A percentile compares a stretch with the other conserved stretches of the same genome.
These are phyloP conservation scores for Tritrichomonas musculus DNA, from an alignment of 208 protist genomes.

Conservation along the genomic window DNA sequence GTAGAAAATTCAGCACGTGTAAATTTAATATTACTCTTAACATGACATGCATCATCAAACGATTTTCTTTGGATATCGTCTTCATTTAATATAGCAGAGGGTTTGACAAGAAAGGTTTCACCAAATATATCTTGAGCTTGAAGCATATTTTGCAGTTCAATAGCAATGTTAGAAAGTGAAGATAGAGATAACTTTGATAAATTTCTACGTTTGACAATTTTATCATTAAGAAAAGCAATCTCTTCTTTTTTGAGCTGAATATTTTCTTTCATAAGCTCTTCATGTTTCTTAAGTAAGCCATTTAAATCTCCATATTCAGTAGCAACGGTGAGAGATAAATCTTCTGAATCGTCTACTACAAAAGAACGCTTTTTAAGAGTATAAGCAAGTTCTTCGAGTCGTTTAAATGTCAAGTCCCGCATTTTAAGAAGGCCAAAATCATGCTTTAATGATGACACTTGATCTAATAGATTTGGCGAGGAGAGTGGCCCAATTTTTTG, in stretches of 20 bases:
- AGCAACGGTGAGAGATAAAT: background rate
- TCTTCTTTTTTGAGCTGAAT: background rate
- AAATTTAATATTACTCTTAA: background rate
- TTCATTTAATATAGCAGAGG: no score
- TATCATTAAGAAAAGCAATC: background rate
- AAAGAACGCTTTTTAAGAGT: background rate
- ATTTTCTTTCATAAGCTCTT: background rate
- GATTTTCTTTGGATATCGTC: background rate
- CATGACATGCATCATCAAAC: conserved; percentile 5
- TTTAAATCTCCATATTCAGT: background rate
- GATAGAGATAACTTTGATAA: background rate
- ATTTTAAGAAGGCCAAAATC: background rate
- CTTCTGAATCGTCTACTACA: background rate
- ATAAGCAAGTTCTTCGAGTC: conserved; percentile 12
- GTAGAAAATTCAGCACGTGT: background rate
- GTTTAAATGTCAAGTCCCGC: background rate
- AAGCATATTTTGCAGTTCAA: background rate
- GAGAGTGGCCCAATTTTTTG: background rate
- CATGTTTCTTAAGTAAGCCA: background rate
- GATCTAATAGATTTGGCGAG: background rate
- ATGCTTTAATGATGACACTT: background rate
- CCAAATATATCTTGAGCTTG: background rate
- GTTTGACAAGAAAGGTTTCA: background rate
- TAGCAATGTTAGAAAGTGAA: background rate
- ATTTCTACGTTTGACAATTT: background rate